Percentiles rank a stretch among this genome's conserved stretches.
Evolutionary conservation across 78 protist species (phyloP).

Genomic region (Thecamonas trahens): DNA sequence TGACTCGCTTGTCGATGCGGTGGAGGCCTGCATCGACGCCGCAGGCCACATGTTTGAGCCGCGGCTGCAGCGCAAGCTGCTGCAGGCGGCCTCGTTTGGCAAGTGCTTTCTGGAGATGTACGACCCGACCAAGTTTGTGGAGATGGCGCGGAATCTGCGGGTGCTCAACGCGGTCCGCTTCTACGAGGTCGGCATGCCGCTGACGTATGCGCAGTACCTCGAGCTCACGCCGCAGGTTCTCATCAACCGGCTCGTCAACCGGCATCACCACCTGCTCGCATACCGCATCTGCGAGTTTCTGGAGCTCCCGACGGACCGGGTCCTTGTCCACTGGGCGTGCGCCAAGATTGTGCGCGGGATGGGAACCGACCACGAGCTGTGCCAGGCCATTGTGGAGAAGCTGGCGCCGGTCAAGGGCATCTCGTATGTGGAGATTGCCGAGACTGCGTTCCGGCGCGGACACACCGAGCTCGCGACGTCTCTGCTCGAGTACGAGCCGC

Average conservation of each 20-base stretch:
- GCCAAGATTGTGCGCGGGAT: slow-evolving; percentile 17
- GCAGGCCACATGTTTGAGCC: slow-evolving; percentile 57
- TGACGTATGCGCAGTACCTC: slow-evolving; percentile 55
- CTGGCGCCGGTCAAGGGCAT: slow-evolving; percentile 45
- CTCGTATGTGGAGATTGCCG: slow-evolving; percentile 71
- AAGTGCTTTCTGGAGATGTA: slow-evolving; percentile 52
- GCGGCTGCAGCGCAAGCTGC: slow-evolving; percentile 38
- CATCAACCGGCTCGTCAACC: slow-evolving; percentile 48
- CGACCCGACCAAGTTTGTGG: slow-evolving; percentile 56
- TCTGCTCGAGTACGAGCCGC: slow-evolving; percentile 77
- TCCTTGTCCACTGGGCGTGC: slow-evolving; percentile 69
- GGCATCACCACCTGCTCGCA: slow-evolving; percentile 74
- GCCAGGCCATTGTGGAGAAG: slow-evolving; percentile 34
- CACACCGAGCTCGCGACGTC: slow-evolving; percentile 43
- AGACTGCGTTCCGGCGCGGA: slow-evolving; percentile 35
- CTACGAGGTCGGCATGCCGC: slow-evolving; percentile 67
- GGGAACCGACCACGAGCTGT: slow-evolving; percentile 17
- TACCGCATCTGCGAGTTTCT: slow-evolving; percentile 55
- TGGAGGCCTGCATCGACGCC: slow-evolving; percentile 65
- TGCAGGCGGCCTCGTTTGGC: slow-evolving; percentile 49
- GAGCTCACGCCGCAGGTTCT: slow-evolving; percentile 48
- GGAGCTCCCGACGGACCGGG: not conserved
- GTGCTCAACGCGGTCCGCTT: slow-evolving; percentile 42
- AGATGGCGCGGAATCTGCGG: slow-evolving; percentile 50
- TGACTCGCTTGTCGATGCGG: slow-evolving; percentile 46